phyloP scores from a whole-genome alignment of 176 grass and related monocot species.

The Eragrostis nindensis region DNA sequence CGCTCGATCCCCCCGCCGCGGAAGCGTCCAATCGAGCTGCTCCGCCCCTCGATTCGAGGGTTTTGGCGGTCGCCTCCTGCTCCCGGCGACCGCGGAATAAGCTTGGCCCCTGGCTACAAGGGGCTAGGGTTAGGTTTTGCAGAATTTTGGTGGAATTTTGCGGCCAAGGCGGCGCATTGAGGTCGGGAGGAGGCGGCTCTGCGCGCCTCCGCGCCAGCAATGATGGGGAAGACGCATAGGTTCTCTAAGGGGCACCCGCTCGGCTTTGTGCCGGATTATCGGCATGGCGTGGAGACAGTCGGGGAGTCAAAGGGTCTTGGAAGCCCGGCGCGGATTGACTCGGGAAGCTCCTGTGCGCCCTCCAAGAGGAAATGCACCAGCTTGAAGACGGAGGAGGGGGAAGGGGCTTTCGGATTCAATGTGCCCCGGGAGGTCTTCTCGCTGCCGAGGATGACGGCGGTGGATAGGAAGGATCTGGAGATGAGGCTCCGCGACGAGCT shows the following conservation, averaged over 20 bases:
- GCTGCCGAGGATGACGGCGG: constrained; percentile 56
- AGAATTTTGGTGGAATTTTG: constrained; percentile 41
- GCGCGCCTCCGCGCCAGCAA: constrained; percentile 18
- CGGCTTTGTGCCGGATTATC: constrained; percentile 80
- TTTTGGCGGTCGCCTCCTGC: constrained; percentile 13
- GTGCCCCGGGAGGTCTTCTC: constrained; percentile 55
- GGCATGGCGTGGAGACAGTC: constrained; percentile 69
- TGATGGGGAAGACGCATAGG: constrained; percentile 96
- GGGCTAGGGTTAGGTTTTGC: constrained; percentile 55
- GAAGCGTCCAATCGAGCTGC: constrained; percentile 34
- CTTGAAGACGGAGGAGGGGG: constrained; percentile 39
- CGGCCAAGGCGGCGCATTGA: constrained; percentile 38
- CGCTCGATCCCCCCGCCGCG: constrained; percentile 51
- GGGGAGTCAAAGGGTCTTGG: constrained; percentile 66
- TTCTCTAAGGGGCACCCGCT: constrained; percentile 83
- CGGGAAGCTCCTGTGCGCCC: constrained; percentile 62
- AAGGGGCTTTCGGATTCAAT: constrained; percentile 35
- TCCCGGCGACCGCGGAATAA: constrained; percentile 29
- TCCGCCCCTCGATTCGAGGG: constrained; percentile 47
- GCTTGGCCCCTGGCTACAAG: constrained; percentile 9
- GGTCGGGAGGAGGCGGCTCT: neutral
- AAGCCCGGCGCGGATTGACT: constrained; percentile 62
- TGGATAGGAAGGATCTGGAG: constrained; percentile 65
- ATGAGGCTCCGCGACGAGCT: constrained; percentile 66
- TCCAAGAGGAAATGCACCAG: constrained; percentile 73